These are phyloP conservation scores for Vitis labrusca DNA, from an alignment of 164 flowering plant genomes.

Conservation along the genomic window DNA sequence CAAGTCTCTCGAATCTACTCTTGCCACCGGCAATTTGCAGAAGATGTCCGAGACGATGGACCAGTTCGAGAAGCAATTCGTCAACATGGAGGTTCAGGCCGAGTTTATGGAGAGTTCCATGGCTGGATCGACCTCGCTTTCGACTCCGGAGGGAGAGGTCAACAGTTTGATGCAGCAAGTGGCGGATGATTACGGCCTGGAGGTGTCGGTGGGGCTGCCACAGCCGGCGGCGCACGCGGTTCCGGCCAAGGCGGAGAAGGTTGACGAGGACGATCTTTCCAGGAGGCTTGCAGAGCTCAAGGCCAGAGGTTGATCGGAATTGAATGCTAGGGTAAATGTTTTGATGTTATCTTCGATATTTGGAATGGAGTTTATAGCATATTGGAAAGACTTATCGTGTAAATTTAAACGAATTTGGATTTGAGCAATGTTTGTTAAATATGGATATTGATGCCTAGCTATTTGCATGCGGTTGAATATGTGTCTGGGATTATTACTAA, in stretches of 20 bases:
- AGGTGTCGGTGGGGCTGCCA: constrained; percentile 69
- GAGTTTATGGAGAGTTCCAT: constrained; percentile 78
- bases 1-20: constrained; percentile 60
- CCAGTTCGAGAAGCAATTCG: constrained; percentile 69
- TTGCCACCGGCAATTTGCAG: constrained; percentile 63
- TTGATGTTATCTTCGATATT: too few species aligned
- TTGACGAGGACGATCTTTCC: constrained; percentile 55
- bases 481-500: too few species aligned
- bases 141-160: constrained; percentile 73
- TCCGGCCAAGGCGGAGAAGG: constrained; percentile 45
- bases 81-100: constrained; percentile 78
- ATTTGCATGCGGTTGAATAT: too few species aligned
- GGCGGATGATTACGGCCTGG: constrained; percentile 70
- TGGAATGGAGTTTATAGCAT: too few species aligned
- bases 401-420: too few species aligned
- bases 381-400: too few species aligned
- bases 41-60: constrained; percentile 84
- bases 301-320: constrained; percentile 35
- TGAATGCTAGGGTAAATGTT: too few species aligned
- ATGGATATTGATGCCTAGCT: too few species aligned
- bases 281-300: constrained; percentile 64
- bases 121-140: constrained; percentile 72
- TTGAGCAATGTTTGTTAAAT: too few species aligned
- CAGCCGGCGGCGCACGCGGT: constrained; percentile 62
- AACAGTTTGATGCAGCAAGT: constrained; percentile 78